Base-by-base conservation (phyloP, 768 basidiomycete genomes). In the Trametes punicea region DNA sequence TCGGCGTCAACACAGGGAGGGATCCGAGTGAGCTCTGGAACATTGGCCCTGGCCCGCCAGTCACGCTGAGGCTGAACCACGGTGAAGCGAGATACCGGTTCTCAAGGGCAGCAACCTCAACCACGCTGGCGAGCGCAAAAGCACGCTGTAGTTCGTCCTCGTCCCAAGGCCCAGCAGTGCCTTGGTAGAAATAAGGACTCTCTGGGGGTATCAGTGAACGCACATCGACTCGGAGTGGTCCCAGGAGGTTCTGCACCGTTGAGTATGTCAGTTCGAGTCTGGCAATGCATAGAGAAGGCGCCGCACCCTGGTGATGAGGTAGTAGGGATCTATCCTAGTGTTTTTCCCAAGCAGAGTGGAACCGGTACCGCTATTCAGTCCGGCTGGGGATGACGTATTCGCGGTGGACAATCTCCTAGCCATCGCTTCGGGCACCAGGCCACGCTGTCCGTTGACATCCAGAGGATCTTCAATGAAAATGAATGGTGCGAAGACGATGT, bases 401-500 rank as follows among this genome's bases (percentile, higher is more conserved):
- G 69, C 67, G 15, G 77, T 72, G 42, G 77, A 72, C 41, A 76
- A 71, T 59, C 75, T 63, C 51, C 75, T 72, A 38, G 71, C 55
- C 25, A 65, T 66, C 18, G 70, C 65, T 41, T 88, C 83, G 1
- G 75, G 62, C 27, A 74, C 59, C 46, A 78, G 64, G n/a, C 76
- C 77, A 30, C 74, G 75, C 59, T 82, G 80, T 26, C 79, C 81
- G 62, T 81, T 85, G 20, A 81, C 76, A 61, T 95, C 91, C 40
- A 84, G 63, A 11, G 90, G 87, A 67, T 96, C 93, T 68, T 98
- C 97, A 59, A 98, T 88, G 63, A 94, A 98, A 49, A 98, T 90
- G 72, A 98, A 99, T 0, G 94, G 96, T 25, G 91, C 90, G 70
- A 93, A 94, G 18, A 93, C 84, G 56, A 95, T 95, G 65, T 99